Percentiles rank a stretch among this genome's conserved stretches.
Conservation (phyloP, 768 basidiomycete species). For the Pholiota conissans region DNA sequence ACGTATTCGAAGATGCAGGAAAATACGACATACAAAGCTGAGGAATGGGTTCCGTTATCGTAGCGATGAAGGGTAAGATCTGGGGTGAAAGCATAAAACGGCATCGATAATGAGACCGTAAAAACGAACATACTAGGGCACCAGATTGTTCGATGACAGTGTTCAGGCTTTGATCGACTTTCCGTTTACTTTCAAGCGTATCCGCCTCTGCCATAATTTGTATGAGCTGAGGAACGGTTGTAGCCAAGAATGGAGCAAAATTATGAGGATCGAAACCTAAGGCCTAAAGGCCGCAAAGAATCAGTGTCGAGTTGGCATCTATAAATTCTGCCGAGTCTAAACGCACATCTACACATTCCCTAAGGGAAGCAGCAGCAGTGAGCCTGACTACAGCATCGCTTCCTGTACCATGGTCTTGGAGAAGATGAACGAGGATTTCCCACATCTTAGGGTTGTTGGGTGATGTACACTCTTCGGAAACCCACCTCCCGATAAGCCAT, state of each 20-base stretch:
- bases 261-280: constrained; percentile 57
- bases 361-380: constrained; percentile 77
- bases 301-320: not conserved
- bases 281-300: constrained; percentile 42
- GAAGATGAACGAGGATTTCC: constrained; percentile 77
- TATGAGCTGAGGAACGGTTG: constrained; percentile 65
- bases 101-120: not conserved
- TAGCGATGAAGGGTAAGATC: constrained; percentile 66
- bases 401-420: constrained; percentile 66
- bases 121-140: constrained; percentile 29
- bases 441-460: constrained; percentile 69
- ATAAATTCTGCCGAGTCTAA: not conserved
- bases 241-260: constrained; percentile 71
- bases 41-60: constrained; percentile 67
- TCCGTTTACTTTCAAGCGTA: constrained; percentile 73
- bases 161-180: constrained; percentile 70
- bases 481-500: constrained; percentile 92
- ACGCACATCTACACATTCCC: constrained; percentile 84
- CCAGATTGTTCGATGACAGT: constrained; percentile 62
- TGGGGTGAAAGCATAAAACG: constrained; percentile 25
- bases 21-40: constrained; percentile 56
- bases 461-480: constrained; percentile 62
- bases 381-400: constrained; percentile 86
- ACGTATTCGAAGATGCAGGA: not conserved
- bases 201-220: constrained; percentile 70